Conservation (phyloP, 2,329 filamentous ascomycete genomes). For the Talaromyces sp. region DNA sequence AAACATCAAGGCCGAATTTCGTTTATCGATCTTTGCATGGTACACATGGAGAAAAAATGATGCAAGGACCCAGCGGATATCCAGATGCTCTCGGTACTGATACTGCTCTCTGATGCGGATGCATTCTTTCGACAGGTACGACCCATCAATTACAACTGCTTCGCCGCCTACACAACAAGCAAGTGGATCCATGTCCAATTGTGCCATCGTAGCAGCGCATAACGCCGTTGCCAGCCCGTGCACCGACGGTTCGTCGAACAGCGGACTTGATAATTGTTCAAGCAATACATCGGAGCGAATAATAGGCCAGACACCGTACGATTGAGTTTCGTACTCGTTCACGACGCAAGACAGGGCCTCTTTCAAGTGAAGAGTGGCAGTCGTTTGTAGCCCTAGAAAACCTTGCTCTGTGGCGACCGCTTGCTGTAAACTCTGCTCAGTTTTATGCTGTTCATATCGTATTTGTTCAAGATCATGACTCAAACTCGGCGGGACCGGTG, state of each 20-base stretch:
- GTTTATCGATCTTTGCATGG: conserved; percentile 30
- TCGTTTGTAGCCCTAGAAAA: not conserved
- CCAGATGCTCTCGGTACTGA: conserved; percentile 20
- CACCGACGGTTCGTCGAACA: conserved; percentile 10
- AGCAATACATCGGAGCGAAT: conserved; percentile 23
- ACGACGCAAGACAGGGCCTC: conserved; percentile 21
- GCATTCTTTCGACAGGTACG: conserved; percentile 23
- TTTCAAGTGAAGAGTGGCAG: not conserved
- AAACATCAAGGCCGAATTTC: conserved; percentile 29
- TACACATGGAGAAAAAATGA: conserved; percentile 34
- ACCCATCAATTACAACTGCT: conserved; percentile 20
- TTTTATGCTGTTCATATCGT: not conserved
- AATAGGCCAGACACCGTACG: conserved; percentile 31
- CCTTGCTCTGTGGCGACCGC: not conserved
- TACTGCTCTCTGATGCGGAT: conserved; percentile 23
- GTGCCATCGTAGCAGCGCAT: conserved; percentile 32
- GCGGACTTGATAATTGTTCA: conserved; percentile 9
- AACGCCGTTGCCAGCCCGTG: conserved; percentile 26
- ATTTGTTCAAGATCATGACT: not conserved
- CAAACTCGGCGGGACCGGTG: not conserved
- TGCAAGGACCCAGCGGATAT: conserved; percentile 23
- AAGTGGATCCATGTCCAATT: conserved; percentile 26
- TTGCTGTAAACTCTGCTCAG: not conserved
- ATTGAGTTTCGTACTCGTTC: conserved; percentile 24
- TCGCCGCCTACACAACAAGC: conserved; percentile 5